A percentile compares a stretch with the other conserved stretches of the same genome.
Conservation (phyloP, 352 stramenopile genomes). For the Phytophthora nicotianae region DNA sequence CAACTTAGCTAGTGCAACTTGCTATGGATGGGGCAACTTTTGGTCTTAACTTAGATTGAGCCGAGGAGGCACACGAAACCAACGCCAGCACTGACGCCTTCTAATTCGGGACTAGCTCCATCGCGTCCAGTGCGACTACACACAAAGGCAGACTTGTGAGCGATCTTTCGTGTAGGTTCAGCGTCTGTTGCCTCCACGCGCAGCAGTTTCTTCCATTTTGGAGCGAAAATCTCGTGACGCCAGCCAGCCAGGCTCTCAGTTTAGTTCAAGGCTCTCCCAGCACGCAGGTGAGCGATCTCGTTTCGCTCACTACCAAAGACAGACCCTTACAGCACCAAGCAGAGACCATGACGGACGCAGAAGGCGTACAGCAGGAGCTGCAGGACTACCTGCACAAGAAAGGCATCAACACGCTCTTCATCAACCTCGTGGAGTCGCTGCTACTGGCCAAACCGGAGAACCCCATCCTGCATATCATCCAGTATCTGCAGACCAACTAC, state of each 20-base stretch:
- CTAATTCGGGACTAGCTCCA: constrained; percentile 10
- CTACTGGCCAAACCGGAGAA: constrained; percentile 91
- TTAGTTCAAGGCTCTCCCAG: constrained; percentile 20
- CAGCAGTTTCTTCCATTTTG: constrained; percentile 42
- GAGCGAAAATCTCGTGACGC: constrained; percentile 27
- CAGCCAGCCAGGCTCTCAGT: constrained; percentile 28
- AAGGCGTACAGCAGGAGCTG: constrained; percentile 90
- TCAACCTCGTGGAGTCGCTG: constrained; percentile 92
- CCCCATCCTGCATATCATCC: constrained; percentile 88
- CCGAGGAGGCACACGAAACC: constrained; percentile 1
- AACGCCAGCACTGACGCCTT: constrained; percentile 3
- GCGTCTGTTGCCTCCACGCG: constrained; percentile 17
- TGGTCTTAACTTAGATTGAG: not conserved
- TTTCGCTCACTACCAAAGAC: constrained; percentile 13
- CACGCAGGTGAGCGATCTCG: not conserved
- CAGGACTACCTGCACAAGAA: constrained; percentile 93
- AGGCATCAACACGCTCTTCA: constrained; percentile 93
- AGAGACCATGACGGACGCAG: constrained; percentile 78
- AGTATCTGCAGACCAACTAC: constrained; percentile 90
- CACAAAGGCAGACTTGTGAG: constrained; percentile 3
- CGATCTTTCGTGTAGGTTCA: constrained; percentile 40
- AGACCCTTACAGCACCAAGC: constrained; percentile 9
- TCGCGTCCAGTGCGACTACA: not conserved
- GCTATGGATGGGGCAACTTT: not conserved
- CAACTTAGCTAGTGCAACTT: not conserved